Percentiles rank a stretch among this genome's conserved stretches.
Evolutionary conservation across 371 early-diverging fungal species (phyloP).

Genomic region (Haplosporangium sp.): DNA sequence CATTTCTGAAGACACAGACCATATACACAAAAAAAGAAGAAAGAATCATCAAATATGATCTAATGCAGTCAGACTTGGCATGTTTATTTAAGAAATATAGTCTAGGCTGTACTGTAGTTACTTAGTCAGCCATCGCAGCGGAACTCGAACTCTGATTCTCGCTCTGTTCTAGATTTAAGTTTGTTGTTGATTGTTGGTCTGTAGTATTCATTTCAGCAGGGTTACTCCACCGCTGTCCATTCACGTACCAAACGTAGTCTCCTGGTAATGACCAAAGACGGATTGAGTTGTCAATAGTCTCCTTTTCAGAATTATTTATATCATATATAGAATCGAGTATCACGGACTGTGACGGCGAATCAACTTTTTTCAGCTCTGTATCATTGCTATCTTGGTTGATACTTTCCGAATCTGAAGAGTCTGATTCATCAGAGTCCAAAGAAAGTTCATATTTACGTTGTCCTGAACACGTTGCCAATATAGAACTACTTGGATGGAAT

Average conservation of each 20-base stretch:
- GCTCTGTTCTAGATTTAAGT: neutral
- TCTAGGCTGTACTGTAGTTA: no score
- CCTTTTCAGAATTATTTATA: neutral
- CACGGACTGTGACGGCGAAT: neutral
- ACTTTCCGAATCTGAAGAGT: slow-evolving; percentile 6
- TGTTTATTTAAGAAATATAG: no score
- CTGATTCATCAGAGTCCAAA: neutral
- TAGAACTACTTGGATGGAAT: slow-evolving; percentile 72
- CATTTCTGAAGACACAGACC: no score
- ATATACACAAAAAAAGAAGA: no score
- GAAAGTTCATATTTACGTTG: slow-evolving; percentile 66
- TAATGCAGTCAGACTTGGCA: no score
- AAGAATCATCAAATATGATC: no score
- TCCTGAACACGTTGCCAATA: slow-evolving; percentile 73
- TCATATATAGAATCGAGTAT: neutral
- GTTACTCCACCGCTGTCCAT: slow-evolving; percentile 33
- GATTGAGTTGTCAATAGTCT: slow-evolving; percentile 61
- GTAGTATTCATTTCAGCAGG: neutral
- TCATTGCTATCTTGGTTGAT: slow-evolving; percentile 24
- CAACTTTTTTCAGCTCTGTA: neutral
- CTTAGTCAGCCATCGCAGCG: neutral
- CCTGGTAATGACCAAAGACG: slow-evolving; percentile 63
- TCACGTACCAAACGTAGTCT: slow-evolving; percentile 59
- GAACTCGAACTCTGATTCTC: neutral
- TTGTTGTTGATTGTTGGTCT: neutral